Percentiles rank a stretch among this genome's conserved stretches.
These are phyloP conservation scores for Porpolomopsis calyptriformis DNA, from an alignment of 768 basidiomycete genomes.

Conservation along the genomic window DNA sequence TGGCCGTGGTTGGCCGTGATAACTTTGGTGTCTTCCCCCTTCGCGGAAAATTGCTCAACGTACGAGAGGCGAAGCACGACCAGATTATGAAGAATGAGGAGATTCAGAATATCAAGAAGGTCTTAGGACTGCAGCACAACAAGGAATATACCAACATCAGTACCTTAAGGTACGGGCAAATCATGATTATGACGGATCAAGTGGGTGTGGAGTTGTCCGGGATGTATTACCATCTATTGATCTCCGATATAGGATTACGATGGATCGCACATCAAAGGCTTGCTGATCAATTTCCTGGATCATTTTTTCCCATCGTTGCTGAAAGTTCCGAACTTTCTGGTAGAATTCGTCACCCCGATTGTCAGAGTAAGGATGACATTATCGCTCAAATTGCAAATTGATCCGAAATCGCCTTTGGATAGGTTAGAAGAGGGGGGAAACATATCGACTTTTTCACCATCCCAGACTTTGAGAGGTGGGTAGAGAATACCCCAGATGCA, in stretches of 20 bases:
- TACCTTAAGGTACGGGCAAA: constrained; percentile 78
- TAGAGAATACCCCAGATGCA: constrained; percentile 62
- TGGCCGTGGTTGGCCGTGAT: constrained; percentile 91
- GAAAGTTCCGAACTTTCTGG: constrained; percentile 81
- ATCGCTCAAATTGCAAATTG: too few relatives aligned
- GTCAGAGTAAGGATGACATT: constrained; percentile 55
- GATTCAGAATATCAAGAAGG: constrained; percentile 95
- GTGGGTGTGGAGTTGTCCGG: constrained; percentile 30
- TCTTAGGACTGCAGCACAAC: constrained; percentile 91
- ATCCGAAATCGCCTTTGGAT: too few relatives aligned
- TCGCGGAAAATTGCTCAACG: constrained; percentile 93
- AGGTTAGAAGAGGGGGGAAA: constrained; percentile 74
- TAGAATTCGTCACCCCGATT: constrained; percentile 98
- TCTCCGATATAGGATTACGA: constrained; percentile 73
- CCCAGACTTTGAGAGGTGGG: constrained; percentile 92
- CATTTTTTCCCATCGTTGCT: constrained; percentile 94
- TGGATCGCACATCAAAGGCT: constrained; percentile 99
- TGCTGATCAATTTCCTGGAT: constrained; percentile 95
- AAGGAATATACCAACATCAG: constrained; percentile 66
- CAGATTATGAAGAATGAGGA: constrained; percentile 98
- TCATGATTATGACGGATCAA: constrained; percentile 99
- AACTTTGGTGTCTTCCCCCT: constrained; percentile 97
- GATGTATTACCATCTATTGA: neutral
- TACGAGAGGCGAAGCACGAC: constrained; percentile 91
- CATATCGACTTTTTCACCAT: constrained; percentile 90